Base-by-base conservation (phyloP, 1,284 basidiomycete species). In the Lignosus rhinocerotis region DNA sequence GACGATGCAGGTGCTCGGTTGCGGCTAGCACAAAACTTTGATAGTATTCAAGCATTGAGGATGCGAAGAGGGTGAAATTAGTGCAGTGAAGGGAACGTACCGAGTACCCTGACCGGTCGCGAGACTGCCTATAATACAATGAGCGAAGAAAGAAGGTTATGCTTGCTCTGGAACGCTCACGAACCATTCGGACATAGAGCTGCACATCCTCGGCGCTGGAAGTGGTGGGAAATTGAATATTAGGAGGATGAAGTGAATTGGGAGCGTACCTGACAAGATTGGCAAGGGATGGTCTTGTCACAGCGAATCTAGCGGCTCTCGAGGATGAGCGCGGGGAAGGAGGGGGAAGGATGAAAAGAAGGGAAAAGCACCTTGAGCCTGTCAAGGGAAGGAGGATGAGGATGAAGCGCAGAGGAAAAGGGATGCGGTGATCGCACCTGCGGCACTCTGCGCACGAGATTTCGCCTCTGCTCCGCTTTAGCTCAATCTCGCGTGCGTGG, bases 391-490 rank as follows among this genome's bases (percentile, higher is more conserved):
- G 49, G 39, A 53, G 64, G 55, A 56, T 50, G 55, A 65, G 56
- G 38, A 60, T 53, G 48, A 53, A 36, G 51, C 43, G 36, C 54
- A 42, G 44, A 61, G 56, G 39, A 56, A 31, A 39, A 42, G 44
- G 19, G 46, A 39, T 67, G 71, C 71, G 71, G 62, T 70, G 67
- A 72, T 68, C 80, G 61, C 66, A 87, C 87, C 87, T 79, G 67
- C 88, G 76, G 72, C 87, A 90, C 70, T 89, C 88, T 16, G 87
- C 88, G 70, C 87, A 88, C 19, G 86, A 87, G 66, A 88, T 80
- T 36, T 84, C 83, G 48, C 86, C 87, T 68, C 85, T 77, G 14
- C 85, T 85, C 44, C 87, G 80, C 71, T 90, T 90, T n/a, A 84
- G 80, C 74, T 80, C 78, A 62, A 80, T 79, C 69, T 79, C 77